phyloP scores from a whole-genome alignment of 345 rosid species.

The Luvunga scandens region DNA sequence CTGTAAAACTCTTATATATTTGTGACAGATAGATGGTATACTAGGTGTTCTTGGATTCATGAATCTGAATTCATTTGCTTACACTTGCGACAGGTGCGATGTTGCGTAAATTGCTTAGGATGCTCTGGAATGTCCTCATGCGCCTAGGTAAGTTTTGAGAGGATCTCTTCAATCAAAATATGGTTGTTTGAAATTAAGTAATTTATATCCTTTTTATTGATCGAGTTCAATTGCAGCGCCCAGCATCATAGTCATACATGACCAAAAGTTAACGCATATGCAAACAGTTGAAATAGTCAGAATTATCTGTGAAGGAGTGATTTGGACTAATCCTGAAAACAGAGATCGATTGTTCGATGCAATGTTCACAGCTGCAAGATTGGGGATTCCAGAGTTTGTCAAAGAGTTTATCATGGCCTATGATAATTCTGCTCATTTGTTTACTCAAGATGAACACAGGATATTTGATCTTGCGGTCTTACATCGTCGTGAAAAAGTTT shows the following conservation, averaged over 20 bases:
- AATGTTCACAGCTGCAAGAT: not conserved
- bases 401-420: not conserved
- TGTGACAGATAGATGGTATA: no score
- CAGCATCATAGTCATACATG: not conserved
- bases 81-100: not conserved
- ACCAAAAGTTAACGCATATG: not conserved
- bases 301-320: not conserved
- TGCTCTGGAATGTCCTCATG: not conserved
- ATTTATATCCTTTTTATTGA: not conserved
- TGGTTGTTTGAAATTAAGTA: not conserved
- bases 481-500: conserved; percentile 15
- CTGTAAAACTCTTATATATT: not conserved
- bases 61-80: not conserved
- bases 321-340: no score
- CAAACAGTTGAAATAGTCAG: not conserved
- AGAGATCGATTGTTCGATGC: no score
- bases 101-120: not conserved
- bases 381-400: not conserved
- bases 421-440: not conserved
- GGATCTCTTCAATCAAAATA: not conserved
- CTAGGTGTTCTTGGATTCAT: no score
- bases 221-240: not conserved
- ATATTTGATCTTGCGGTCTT: conserved; percentile 13
- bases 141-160: not conserved
- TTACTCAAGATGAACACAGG: not conserved